Evolutionary conservation across 257 asterid genomes (phyloP), one percentile per base, ranked within the genome.

Genomic region (Solanum lignicaule): DNA sequence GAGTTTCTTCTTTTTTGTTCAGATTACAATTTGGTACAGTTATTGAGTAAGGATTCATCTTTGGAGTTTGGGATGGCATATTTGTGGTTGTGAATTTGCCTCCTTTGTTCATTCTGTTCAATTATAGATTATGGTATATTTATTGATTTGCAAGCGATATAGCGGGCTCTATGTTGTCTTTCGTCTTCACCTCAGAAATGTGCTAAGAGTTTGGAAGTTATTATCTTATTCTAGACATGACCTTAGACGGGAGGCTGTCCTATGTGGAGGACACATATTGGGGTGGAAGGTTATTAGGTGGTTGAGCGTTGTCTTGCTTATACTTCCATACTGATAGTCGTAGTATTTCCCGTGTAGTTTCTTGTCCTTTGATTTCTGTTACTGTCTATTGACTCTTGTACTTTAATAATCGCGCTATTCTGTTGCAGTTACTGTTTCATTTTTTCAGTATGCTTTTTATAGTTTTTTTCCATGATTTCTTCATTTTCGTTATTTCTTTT

Each of bases 1-100:
- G 87, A 89, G 94, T 88, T 46, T 52, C 3, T 41, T 58, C 84
- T 39, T 23, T 43, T n/a, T 36, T 78, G 46, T 78, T 41, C 65
- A 43, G 8, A 78, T 41, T 78, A 0, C 1, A 78, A n/a, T 41
- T 78, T 78, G n/a, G 36, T 78, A 25, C 12, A 76, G 25, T 76
- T 23, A 23, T 76, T 76, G 81, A 73, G 35, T 33, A 36, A 33
- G 27, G 43, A 72, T 72, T 72, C 23, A 35, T 73, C 82, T 73
- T 18, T 6, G 0, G 52, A 21, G 55, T 75, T 75, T 23, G 33
- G 20, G 33, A 33, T 73, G 21, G 48, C 82, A 35, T 32, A 35
- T 35, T 73, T 73, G 27, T 73, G 46, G 25, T 32, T 32, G 71
- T 62, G 71, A 66, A 66, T 25, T 62, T 62, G 29, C 1, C 71